Percentiles rank a stretch among this genome's conserved stretches.
Conservation (phyloP, 345 rosid species). For the Lepidium aucheri region DNA sequence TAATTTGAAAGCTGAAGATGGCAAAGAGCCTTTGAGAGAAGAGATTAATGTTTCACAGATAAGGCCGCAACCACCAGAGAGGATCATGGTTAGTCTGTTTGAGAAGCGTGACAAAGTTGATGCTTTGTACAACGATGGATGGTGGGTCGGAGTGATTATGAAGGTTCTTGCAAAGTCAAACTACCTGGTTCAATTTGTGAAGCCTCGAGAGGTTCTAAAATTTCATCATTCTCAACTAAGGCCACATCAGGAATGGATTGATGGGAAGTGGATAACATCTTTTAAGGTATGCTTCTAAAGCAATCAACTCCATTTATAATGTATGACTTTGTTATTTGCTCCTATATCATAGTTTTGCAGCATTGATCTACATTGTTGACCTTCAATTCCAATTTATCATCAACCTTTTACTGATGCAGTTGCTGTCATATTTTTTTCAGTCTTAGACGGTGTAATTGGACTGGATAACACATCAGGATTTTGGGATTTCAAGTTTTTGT, state of each 20-base stretch:
- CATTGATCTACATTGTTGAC: neutral
- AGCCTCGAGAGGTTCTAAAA: constrained; percentile 39
- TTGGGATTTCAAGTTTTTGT: neutral
- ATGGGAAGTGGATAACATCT: constrained; percentile 55
- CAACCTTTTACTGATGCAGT: constrained; percentile 11
- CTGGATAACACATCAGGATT: neutral
- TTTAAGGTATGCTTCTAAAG: constrained; percentile 31
- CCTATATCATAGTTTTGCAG: neutral
- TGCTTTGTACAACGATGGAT: constrained; percentile 72
- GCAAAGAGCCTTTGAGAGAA: constrained; percentile 56
- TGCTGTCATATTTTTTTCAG: constrained; percentile 10
- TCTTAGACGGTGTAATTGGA: constrained; percentile 4
- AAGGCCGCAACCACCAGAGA: constrained; percentile 64
- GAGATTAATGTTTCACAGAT: constrained; percentile 40
- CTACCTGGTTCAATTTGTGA: constrained; percentile 47
- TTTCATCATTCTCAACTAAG: constrained; percentile 58
- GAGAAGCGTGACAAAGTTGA: constrained; percentile 60
- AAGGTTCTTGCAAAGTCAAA: constrained; percentile 41
- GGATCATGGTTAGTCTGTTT: constrained; percentile 30
- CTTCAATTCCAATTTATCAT: neutral
- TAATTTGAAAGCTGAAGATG: constrained; percentile 59
- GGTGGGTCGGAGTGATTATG: constrained; percentile 75
- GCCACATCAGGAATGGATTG: constrained; percentile 70
- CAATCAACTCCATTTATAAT: neutral
- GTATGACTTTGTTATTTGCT: neutral